These are phyloP conservation scores for Cinchona pubescens DNA, from an alignment of 257 asterid genomes.

Conservation along the genomic window DNA sequence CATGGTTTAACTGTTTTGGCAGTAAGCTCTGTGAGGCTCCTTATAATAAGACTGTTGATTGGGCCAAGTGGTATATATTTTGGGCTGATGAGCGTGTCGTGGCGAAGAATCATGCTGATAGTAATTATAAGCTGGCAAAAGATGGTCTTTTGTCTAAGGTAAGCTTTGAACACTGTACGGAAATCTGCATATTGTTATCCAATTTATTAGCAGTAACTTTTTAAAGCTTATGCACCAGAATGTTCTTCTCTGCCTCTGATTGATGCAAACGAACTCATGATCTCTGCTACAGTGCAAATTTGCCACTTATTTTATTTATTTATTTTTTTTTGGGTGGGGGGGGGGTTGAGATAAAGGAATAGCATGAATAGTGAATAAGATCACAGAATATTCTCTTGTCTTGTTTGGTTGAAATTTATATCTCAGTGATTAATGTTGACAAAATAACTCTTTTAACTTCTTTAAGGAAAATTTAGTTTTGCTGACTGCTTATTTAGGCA, in stretches of 20 bases:
- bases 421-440: neutral
- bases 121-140: constrained; percentile 88
- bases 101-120: constrained; percentile 77
- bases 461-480: neutral
- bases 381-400: neutral
- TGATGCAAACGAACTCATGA: neutral
- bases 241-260: neutral
- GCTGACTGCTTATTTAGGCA: neutral
- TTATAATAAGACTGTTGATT: constrained; percentile 85
- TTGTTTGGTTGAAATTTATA: neutral
- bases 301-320: too few relatives aligned
- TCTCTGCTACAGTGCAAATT: neutral
- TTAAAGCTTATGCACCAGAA: neutral
- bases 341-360: too few relatives aligned
- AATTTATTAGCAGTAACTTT: neutral
- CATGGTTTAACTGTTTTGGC: constrained; percentile 14
- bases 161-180: constrained; percentile 4
- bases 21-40: constrained; percentile 93
- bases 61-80: constrained; percentile 88
- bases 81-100: constrained; percentile 96
- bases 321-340: too few relatives aligned
- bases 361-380: constrained; percentile 1
- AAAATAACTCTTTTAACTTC: neutral
- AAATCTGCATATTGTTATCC: neutral
- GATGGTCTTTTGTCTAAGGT: constrained; percentile 87